A percentile compares a stretch with the other conserved stretches of the same genome.
phyloP scores from a whole-genome alignment of 2,329 filamentous ascomycete genomes.

The Scytalidium lignicola region DNA sequence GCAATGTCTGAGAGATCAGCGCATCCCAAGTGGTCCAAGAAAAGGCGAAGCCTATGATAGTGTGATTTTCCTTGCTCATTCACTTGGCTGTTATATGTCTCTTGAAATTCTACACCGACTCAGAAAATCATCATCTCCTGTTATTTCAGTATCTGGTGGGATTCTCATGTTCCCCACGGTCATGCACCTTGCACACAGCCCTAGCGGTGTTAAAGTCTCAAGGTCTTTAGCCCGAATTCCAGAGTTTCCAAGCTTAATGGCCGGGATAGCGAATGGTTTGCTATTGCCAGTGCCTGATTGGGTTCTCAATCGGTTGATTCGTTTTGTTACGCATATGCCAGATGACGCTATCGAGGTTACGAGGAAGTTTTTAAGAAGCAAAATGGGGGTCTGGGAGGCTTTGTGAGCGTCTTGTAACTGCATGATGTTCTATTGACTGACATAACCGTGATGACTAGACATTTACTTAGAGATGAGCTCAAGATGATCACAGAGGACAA shows the following conservation, averaged over 20 bases:
- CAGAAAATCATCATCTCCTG: constrained; percentile 4
- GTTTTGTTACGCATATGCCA: constrained; percentile 42
- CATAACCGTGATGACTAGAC: constrained; percentile 16
- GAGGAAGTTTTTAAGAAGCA: constrained; percentile 47
- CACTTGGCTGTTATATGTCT: constrained; percentile 66
- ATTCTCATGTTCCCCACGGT: constrained; percentile 72
- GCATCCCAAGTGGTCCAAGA: constrained; percentile 21
- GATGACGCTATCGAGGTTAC: constrained; percentile 44
- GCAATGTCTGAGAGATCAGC: constrained; percentile 11
- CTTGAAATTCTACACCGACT: constrained; percentile 57
- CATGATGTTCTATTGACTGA: background rate
- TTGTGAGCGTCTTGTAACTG: constrained; percentile 28
- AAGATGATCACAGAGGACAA: constrained; percentile 50
- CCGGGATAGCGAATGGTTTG: constrained; percentile 23
- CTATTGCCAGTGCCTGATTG: constrained; percentile 37
- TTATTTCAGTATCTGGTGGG: constrained; percentile 34
- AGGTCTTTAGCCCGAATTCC: constrained; percentile 33
- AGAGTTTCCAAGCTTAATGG: constrained; percentile 19
- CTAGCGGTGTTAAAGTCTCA: constrained; percentile 50
- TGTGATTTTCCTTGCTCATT: constrained; percentile 68
- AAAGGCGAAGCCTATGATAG: constrained; percentile 42
- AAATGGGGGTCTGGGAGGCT: constrained; percentile 54
- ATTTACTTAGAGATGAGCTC: constrained; percentile 57
- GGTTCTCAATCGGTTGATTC: constrained; percentile 39
- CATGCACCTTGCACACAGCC: constrained; percentile 61